phyloP scores from a whole-genome alignment of 179 eudicot genomes.

The Heliamphora pulchella region DNA sequence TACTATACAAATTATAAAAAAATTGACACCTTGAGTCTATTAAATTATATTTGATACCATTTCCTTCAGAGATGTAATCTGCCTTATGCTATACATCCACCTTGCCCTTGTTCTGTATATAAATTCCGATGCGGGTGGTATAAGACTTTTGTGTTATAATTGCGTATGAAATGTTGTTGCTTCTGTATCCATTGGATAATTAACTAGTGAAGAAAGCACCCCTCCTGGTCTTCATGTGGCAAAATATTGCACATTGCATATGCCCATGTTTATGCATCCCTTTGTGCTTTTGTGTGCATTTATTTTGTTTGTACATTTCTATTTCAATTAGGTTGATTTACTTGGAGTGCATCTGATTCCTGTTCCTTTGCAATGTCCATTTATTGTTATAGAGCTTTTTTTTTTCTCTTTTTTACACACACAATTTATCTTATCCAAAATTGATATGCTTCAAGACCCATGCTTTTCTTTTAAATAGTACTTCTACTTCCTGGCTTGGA shows the following conservation, averaged over 20 bases:
- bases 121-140: neutral
- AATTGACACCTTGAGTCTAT: neutral
- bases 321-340: neutral
- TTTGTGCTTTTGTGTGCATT: neutral
- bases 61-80: neutral
- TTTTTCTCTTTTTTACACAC: too few species aligned
- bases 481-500: neutral
- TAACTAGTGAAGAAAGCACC: neutral
- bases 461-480: neutral
- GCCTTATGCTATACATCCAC: neutral
- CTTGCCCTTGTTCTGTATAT: neutral
- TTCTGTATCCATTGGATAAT: neutral
- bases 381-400: neutral
- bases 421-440: neutral
- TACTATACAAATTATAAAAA: neutral
- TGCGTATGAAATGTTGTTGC: neutral
- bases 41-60: too few species aligned
- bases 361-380: neutral
- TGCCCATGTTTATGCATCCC: constrained; percentile 1
- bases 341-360: neutral
- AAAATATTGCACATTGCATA: neutral
- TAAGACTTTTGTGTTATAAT: neutral
- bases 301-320: neutral
- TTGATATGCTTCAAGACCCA: neutral
- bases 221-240: neutral